Evolutionary conservation across 257 asterid genomes (phyloP).

Genomic region (Penstemon barbatus): DNA sequence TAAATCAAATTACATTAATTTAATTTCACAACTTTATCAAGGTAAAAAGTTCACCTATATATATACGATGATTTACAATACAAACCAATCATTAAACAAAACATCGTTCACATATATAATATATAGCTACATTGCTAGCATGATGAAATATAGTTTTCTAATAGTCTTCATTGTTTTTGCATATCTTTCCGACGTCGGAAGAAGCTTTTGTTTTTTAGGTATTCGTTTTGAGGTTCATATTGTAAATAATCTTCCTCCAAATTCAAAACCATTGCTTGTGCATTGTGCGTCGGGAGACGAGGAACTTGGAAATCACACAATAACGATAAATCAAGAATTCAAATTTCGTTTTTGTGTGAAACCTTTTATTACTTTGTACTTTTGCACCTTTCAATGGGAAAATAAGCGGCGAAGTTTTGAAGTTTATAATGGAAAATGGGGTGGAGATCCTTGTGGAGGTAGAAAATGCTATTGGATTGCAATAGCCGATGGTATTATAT

Average conservation of each 20-base stretch:
- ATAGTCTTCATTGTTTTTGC: not conserved
- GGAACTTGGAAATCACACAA: not conserved
- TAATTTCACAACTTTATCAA: not conserved
- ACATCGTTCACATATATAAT: too few relatives aligned
- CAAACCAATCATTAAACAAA: not conserved
- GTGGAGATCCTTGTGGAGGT: not conserved
- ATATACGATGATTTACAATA: not conserved
- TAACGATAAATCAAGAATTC: not conserved
- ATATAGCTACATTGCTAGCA: not conserved
- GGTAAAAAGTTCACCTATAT: not conserved
- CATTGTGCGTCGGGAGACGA: not conserved
- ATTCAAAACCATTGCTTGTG: not conserved
- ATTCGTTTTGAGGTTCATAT: not conserved
- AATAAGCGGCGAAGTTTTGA: not conserved
- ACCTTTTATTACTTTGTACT: not conserved
- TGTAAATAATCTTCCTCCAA: not conserved
- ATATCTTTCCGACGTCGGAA: not conserved
- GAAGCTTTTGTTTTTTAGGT: not conserved
- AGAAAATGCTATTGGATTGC: not conserved
- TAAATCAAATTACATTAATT: too few relatives aligned
- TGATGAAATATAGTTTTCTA: not conserved
- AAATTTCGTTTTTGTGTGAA: not conserved
- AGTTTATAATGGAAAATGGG: not conserved
- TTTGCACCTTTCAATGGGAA: constrained; percentile 5
- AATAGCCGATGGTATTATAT: not conserved